Conservation (phyloP, 257 asterid species). For the Petrea volubilis region DNA sequence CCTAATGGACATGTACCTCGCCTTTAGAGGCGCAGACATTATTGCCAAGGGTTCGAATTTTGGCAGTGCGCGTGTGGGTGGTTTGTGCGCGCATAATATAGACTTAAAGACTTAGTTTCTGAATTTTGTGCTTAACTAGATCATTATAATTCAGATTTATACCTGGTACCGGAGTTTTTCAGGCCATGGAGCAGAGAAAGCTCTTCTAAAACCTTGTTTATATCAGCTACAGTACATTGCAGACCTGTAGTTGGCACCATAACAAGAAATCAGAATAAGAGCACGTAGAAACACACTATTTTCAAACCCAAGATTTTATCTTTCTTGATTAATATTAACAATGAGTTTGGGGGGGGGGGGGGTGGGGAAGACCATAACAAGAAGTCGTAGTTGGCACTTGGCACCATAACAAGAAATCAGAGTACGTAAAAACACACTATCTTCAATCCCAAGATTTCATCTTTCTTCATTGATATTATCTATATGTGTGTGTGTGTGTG, state of each 20-base stretch:
- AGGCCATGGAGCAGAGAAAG: constrained; percentile 92
- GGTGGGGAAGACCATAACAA: too few relatives aligned
- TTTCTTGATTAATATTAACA: background rate
- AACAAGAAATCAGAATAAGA: background rate
- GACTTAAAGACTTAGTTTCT: background rate
- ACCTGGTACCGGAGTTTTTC: constrained; percentile 93
- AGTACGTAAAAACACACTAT: background rate
- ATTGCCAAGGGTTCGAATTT: too few relatives aligned
- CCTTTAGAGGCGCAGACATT: too few relatives aligned
- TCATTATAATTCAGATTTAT: constrained; percentile 8
- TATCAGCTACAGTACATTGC: constrained; percentile 59
- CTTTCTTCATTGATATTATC: background rate
- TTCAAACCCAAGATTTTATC: constrained; percentile 13
- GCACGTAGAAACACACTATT: background rate
- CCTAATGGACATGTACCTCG: too few relatives aligned
- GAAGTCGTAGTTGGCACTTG: too few relatives aligned
- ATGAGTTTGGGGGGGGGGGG: too few relatives aligned
- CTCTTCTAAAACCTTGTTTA: constrained; percentile 85
- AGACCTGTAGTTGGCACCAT: constrained; percentile 55
- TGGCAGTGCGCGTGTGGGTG: too few relatives aligned
- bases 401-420: background rate
- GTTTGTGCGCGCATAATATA: too few relatives aligned
- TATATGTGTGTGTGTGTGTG: too few relatives aligned
- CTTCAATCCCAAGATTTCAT: constrained; percentile 12
- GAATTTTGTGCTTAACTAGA: background rate